Base-by-base conservation (phyloP, 306 rosid species). In the Glycine soja region DNA sequence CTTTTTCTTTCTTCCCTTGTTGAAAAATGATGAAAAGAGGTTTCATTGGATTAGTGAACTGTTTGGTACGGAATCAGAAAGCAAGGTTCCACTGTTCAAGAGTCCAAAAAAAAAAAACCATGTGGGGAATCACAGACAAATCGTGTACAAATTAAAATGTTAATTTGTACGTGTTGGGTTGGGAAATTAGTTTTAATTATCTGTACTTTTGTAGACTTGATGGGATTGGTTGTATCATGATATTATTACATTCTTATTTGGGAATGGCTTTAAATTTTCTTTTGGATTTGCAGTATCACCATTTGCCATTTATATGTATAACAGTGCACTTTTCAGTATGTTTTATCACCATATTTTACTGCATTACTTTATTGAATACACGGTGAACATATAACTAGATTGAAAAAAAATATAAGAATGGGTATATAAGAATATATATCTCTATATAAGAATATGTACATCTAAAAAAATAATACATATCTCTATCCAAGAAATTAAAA, bases 131-230 rank as follows among this genome's bases (percentile, higher is more conserved):
- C 7, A 30, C 43, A 12, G 46, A 62, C 15, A 16, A 68, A 16
- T 68, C 5, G 10, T 45, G 30, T 24, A 24, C 30, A 24, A 24
- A 24, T 34, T 36, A 68, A 43, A 68, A 15, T 68, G 73, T 68
- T 42, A 43, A 66, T 66, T 15, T 42, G 72, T 42, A 42, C 72
- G 32, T 42, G 72, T 42, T 66, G 52, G 72, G 2, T 66, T 66
- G 72, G 32, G 6, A n/a, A 66, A 66, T 66, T 66, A 15, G 72
- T 66, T 66, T 66, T 9, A 10, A 67, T 42, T 67, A 43, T 67
- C 0, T 67, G 53, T 67, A 43, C 53, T 67, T 67, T 67, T 67
- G 72, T 42, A 42, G 14, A 15, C 72, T 15, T 15, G n/a, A n/a
- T n/a, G 14, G 53, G 43, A 10, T 46, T 69, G 57, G 74, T 69